phyloP scores from a whole-genome alignment of 148 eudicot genomes.

The Vaccinium darrowii region DNA sequence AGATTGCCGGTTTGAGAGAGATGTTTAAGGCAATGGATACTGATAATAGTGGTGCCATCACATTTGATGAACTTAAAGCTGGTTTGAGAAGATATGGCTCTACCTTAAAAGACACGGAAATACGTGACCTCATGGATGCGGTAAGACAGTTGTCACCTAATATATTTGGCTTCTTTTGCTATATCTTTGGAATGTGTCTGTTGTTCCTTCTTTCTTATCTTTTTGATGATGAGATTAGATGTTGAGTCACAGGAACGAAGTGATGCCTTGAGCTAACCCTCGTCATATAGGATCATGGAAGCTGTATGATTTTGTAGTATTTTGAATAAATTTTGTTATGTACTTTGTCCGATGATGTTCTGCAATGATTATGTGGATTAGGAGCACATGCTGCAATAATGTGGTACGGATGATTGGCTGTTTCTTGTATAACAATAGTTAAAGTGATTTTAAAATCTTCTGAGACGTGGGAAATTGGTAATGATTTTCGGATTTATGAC shows the following conservation, averaged over 20 bases:
- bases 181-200: not conserved
- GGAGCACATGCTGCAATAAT: not conserved
- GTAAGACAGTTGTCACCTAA: conserved; percentile 36
- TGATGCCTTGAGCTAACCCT: not conserved
- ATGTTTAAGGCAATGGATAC: conserved; percentile 98
- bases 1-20: conserved; percentile 91
- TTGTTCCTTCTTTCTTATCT: conserved; percentile 9
- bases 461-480: not conserved
- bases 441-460: not conserved
- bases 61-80: conserved; percentile 95
- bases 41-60: conserved; percentile 94
- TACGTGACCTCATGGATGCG: conserved; percentile 96
- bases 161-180: conserved; percentile 1
- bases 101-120: conserved; percentile 90
- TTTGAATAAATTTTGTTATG: not conserved
- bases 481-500: not conserved
- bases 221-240: not conserved
- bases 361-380: not conserved
- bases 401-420: not conserved
- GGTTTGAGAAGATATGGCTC: conserved; percentile 95
- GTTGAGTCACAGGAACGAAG: not conserved
- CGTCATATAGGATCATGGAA: not conserved
- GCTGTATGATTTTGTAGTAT: not conserved
- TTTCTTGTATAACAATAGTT: not conserved
- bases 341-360: not conserved